phyloP scores from a whole-genome alignment of 257 asterid species.

The Nicotiana knightiana region DNA sequence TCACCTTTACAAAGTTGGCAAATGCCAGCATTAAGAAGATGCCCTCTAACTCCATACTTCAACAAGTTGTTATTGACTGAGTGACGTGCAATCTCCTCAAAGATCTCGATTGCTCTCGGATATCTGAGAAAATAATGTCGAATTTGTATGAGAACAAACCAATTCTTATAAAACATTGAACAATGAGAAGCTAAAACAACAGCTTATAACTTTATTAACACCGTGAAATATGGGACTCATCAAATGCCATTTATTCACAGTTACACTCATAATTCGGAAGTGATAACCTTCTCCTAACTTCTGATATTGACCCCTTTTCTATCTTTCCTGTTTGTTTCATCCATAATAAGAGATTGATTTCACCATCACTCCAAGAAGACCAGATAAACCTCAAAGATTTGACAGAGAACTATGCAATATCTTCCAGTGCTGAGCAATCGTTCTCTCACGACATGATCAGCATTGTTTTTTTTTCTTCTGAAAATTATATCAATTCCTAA shows the following conservation, averaged over 20 bases:
- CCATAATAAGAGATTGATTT: neutral
- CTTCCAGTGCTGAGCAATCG: neutral
- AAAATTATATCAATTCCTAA: neutral
- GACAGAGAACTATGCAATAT: neutral
- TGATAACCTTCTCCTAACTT: neutral
- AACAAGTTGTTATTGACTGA: constrained; percentile 80
- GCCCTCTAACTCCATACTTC: constrained; percentile 97
- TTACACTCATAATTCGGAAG: neutral
- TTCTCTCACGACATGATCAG: neutral
- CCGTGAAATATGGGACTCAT: neutral
- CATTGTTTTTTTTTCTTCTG: neutral
- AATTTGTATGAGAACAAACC: neutral
- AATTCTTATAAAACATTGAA: neutral
- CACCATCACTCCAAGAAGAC: neutral
- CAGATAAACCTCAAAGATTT: neutral
- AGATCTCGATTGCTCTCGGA: constrained; percentile 78
- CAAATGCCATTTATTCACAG: neutral
- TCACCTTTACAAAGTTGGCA: constrained; percentile 96
- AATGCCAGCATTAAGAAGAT: constrained; percentile 97
- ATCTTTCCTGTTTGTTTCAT: neutral
- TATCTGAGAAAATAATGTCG: constrained; percentile 43
- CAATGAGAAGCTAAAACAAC: neutral
- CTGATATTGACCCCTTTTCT: neutral
- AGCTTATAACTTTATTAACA: neutral
- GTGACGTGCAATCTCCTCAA: constrained; percentile 85